Base-by-base conservation (phyloP, 768 basidiomycete species). In the Suillus discolor region DNA sequence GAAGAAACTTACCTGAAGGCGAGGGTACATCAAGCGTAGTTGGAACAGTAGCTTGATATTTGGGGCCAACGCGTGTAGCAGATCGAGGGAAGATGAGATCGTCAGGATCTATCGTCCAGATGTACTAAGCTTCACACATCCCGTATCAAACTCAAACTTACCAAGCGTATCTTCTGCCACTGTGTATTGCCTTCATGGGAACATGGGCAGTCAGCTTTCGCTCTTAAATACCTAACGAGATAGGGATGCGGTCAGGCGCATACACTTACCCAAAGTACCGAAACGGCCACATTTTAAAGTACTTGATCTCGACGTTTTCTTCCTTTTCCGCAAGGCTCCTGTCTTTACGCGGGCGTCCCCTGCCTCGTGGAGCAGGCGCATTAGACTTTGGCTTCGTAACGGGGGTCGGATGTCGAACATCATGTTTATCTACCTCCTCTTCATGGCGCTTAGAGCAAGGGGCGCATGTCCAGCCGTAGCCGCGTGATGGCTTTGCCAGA, bases 391-490 rank as follows among this genome's bases (percentile, higher is more conserved):
- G 81, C 69, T 85, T 86, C 39, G 80, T 79, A 7, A 78, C 70
- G 16, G 89, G 86, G 18, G 85, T 85, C 18, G 78, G 77, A 69
- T 86, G 86, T 47, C 90, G 88, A 57, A 87, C 83, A 36, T 89
- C 88, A 69, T 90, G 88, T 67, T 88, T 86, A 73, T 92, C 90
- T 57, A 94, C 91, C 73, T 92, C 88, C 71, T 94, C 91, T 71
- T 94, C 95, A 73, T 96, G 92, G 69, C 86, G 86, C 62, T 88
- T 86, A 13, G 95, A 92, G 76, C 96, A 99, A 1, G 95, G 94
- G 0, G 93, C 93, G 72, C 97, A 99, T 12, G 95, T 94, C 97
- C 97, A 99, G 25, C 93, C 94, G 79, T 98, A 99, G 54, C 97
- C 97, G 68, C 94, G 88, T 28, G 95, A 94, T 16, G 97, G 97